phyloP scores from a whole-genome alignment of 2,329 filamentous ascomycete species.

The Lachnellula subtilissima region DNA sequence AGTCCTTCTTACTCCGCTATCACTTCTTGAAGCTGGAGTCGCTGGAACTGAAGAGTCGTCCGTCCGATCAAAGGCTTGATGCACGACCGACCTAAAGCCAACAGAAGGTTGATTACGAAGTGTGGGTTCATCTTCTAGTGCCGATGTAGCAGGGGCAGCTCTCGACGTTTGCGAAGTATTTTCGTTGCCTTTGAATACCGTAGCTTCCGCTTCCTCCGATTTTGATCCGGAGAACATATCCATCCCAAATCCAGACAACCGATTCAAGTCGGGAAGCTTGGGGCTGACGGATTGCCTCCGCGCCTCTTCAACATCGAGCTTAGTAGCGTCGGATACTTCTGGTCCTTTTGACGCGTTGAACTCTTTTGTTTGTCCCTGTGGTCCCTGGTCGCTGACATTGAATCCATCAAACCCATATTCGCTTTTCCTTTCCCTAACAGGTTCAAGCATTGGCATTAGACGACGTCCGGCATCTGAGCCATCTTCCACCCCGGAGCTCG shows the following conservation, averaged over 20 bases:
- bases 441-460: slow-evolving; percentile 42
- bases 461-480: slow-evolving; percentile 34
- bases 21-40: slow-evolving; percentile 44
- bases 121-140: slow-evolving; percentile 15
- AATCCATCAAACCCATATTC: slow-evolving; percentile 51
- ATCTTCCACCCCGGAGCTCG: slow-evolving; percentile 30
- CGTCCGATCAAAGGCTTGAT: slow-evolving; percentile 58
- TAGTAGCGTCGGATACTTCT: neutral
- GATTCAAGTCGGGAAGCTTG: slow-evolving; percentile 52
- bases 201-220: slow-evolving; percentile 7
- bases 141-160: neutral
- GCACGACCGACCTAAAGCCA: slow-evolving; percentile 55
- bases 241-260: slow-evolving; percentile 56
- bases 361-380: neutral
- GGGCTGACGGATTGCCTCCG: slow-evolving; percentile 45
- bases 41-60: slow-evolving; percentile 48
- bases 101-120: slow-evolving; percentile 49
- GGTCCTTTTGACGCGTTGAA: neutral
- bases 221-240: slow-evolving; percentile 46
- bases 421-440: slow-evolving; percentile 54
- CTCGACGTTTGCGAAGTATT: slow-evolving; percentile 3
- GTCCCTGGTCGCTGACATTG: slow-evolving; percentile 18
- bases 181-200: slow-evolving; percentile 8
- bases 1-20: slow-evolving; percentile 49
- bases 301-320: slow-evolving; percentile 17